A percentile compares a stretch with the other conserved stretches of the same genome.
Evolutionary conservation across 345 rosid species (phyloP).

Genomic region (Eucalyptus curtisii): DNA sequence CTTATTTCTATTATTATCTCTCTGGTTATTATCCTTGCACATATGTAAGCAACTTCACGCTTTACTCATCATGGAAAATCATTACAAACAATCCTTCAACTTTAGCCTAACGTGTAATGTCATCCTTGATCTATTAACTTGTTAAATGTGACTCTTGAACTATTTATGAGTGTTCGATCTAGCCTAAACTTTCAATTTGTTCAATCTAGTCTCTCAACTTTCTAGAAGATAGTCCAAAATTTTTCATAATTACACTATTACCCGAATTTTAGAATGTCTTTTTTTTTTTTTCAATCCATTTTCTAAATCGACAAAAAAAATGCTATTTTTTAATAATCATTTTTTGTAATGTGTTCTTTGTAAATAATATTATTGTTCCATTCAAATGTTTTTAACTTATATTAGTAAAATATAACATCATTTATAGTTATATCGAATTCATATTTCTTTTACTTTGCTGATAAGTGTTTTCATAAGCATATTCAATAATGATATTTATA

Average conservation of each 20-base stretch:
- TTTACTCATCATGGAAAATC: not conserved
- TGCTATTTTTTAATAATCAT: not conserved
- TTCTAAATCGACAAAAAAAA: not conserved
- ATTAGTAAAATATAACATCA: not conserved
- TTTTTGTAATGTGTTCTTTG: not conserved
- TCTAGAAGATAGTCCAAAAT: not conserved
- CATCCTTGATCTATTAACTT: not conserved
- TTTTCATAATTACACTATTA: not conserved
- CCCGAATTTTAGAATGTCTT: not conserved
- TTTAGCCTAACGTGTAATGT: not conserved
- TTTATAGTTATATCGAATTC: not conserved
- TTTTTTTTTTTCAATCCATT: not conserved
- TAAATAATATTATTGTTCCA: not conserved
- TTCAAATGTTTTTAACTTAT: not conserved
- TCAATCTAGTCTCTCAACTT: not conserved
- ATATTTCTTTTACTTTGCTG: not conserved
- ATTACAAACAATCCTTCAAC: not conserved
- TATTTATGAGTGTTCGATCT: not conserved
- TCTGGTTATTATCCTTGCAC: not conserved
- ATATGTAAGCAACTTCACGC: not conserved
- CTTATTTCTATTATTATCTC: not conserved
- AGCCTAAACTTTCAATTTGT: not conserved
- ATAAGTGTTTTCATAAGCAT: not conserved
- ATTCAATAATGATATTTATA: not conserved
- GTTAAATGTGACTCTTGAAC: too few relatives aligned